These are phyloP conservation scores for Aureobasidium sp. DNA, from an alignment of 2,329 filamentous ascomycete species.

Conservation along the genomic window DNA sequence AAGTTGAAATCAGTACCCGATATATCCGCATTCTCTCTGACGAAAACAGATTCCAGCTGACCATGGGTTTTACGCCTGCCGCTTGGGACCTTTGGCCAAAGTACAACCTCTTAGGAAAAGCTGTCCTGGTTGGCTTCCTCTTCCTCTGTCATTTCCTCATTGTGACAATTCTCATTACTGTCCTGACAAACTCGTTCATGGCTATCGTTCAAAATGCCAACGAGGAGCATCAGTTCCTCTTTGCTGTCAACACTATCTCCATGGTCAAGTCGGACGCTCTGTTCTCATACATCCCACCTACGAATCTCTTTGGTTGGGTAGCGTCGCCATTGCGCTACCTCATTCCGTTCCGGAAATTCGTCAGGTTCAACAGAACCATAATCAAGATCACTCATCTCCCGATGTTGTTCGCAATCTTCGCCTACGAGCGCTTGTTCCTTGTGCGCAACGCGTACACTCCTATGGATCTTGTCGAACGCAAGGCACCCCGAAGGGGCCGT, in stretches of 20 bases:
- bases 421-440: constrained; percentile 77
- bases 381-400: constrained; percentile 91
- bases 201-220: constrained; percentile 87
- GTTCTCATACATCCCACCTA: constrained; percentile 87
- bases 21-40: neutral
- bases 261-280: constrained; percentile 98
- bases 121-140: constrained; percentile 71
- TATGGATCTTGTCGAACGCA: constrained; percentile 75
- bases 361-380: constrained; percentile 78
- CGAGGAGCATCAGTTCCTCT: constrained; percentile 86
- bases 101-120: constrained; percentile 73
- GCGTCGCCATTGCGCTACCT: constrained; percentile 74
- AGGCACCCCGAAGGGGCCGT: constrained; percentile 22
- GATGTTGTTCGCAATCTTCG: constrained; percentile 75
- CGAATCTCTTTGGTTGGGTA: constrained; percentile 86
- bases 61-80: constrained; percentile 93
- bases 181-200: constrained; percentile 96
- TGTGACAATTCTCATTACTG: constrained; percentile 88
- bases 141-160: constrained; percentile 95
- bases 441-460: constrained; percentile 71
- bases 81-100: constrained; percentile 84
- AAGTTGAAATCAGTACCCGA: neutral
- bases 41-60: constrained; percentile 62
- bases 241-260: constrained; percentile 93
- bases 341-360: constrained; percentile 73